phyloP scores from a whole-genome alignment of 2,329 filamentous ascomycete genomes.

The Phoma herbarum region DNA sequence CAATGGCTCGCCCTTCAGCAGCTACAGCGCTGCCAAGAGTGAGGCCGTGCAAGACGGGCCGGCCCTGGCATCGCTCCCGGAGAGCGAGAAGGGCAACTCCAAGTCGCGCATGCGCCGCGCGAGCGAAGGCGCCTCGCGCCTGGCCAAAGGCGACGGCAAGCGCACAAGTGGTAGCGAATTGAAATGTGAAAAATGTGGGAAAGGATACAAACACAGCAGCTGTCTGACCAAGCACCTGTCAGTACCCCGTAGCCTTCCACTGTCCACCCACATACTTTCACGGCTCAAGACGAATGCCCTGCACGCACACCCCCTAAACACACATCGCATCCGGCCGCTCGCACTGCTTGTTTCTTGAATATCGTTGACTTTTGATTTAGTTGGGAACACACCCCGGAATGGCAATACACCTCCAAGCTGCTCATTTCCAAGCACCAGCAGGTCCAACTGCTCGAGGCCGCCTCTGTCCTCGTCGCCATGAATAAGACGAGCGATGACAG shows the following conservation, averaged over 20 bases:
- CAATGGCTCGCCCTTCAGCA: slow-evolving; percentile 53
- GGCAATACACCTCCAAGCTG: slow-evolving; percentile 95
- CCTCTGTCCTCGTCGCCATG: slow-evolving; percentile 95
- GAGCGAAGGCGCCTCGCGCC: slow-evolving; percentile 81
- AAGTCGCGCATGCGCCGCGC: slow-evolving; percentile 68
- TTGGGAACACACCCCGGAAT: slow-evolving; percentile 99
- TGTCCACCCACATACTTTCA: slow-evolving; percentile 56
- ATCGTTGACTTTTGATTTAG: slow-evolving; percentile 63
- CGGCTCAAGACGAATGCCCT: slow-evolving; percentile 52
- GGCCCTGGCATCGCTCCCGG: slow-evolving; percentile 60
- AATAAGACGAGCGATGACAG: slow-evolving; percentile 71
- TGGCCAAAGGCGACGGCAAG: slow-evolving; percentile 79
- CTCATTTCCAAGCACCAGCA: slow-evolving; percentile 99
- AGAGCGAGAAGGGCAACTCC: slow-evolving; percentile 58
- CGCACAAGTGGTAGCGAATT: slow-evolving; percentile 85
- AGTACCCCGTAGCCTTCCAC: slow-evolving; percentile 69
- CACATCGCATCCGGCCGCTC: slow-evolving; percentile 8
- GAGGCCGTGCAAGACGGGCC: slow-evolving; percentile 74
- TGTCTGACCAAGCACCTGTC: slow-evolving; percentile 99
- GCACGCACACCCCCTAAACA: slow-evolving; percentile 23
- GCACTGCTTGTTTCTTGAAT: slow-evolving; percentile 24
- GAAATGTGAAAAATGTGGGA: slow-evolving; percentile 96
- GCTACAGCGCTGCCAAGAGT: slow-evolving; percentile 57
- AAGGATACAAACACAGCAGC: slow-evolving; percentile 99
- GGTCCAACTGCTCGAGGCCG: slow-evolving; percentile 95